These are phyloP conservation scores for Fusarium goolgardi DNA, from an alignment of 2,329 filamentous ascomycete genomes.

Conservation along the genomic window DNA sequence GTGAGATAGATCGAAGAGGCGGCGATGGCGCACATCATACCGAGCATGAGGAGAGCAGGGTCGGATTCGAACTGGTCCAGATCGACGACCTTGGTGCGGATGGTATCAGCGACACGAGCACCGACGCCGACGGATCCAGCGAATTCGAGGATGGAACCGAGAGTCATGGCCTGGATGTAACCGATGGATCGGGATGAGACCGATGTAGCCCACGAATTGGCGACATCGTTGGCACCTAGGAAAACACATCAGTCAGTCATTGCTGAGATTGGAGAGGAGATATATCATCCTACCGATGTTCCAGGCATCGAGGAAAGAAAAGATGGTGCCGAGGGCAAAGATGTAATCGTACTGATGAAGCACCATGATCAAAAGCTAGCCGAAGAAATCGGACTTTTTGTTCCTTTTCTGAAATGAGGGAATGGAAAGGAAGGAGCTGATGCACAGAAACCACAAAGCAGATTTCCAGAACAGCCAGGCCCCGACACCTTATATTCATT, in stretches of 20 bases:
- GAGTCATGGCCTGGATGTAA: conserved; percentile 69
- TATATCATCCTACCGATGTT: conserved; percentile 74
- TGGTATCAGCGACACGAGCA: conserved; percentile 70
- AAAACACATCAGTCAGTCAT: background rate
- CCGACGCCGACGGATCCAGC: conserved; percentile 70
- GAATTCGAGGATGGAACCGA: conserved; percentile 71
- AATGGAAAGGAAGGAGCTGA: conserved; percentile 17
- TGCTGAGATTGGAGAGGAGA: too few relatives aligned
- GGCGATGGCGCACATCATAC: conserved; percentile 67
- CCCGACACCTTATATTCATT: conserved; percentile 39
- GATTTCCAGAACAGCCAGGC: background rate
- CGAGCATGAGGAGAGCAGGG: conserved; percentile 68
- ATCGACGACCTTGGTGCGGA: conserved; percentile 70
- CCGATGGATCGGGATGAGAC: conserved; percentile 75
- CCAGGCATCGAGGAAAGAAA: conserved; percentile 73
- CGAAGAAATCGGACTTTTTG: conserved; percentile 13
- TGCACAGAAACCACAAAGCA: conserved; percentile 10
- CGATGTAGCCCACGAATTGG: conserved; percentile 80
- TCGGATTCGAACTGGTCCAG: conserved; percentile 59
- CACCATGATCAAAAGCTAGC: conserved; percentile 30
- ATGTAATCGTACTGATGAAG: conserved; percentile 70
- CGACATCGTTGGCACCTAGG: conserved; percentile 68
- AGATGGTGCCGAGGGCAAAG: conserved; percentile 72
- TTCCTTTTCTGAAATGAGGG: conserved; percentile 27
- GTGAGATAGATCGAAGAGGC: conserved; percentile 68